Evolutionary conservation across 805 yeast species (phyloP), one percentile per base, ranked within the genome.

Genomic region (Wickerhamiella bombiphila): DNA sequence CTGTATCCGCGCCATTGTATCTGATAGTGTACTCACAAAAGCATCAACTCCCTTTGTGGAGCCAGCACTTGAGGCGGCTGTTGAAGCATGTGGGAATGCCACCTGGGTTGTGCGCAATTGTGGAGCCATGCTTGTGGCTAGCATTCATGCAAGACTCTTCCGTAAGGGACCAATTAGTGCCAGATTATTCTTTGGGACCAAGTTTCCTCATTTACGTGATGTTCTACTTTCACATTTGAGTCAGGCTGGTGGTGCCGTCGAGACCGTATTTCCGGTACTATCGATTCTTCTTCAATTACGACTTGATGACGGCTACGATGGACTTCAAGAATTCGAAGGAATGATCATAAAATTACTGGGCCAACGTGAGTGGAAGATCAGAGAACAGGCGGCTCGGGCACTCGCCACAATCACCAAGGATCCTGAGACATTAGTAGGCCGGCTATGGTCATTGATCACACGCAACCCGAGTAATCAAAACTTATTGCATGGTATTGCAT

Each of bases 51-150:
- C 58, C 3, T 75, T 63, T 51, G 63, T 76, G 6, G 75, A 75
- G 40, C 56, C 59, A 8, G 78, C 80, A 0, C 58, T 88, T 20
- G 64, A 65, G 19, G 54, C 81, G 16, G 65, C 93, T 0, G 63
- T 91, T 31, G 49, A 58, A 2, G 67, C 74, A 25, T 82, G 88
- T 56, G 65, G 70, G 1, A 72, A 80, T 2, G 60, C 66, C 2
- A 63, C 74, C 18, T 88, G 97, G 97, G 74, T 94, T 0, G 68
- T 88, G 20, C 67, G 94, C 52, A 88, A 88, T 54, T 82, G 96
- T 56, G 83, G 94, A 0, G 79, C 86, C 15, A 91, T 88, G 97
- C 64, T 88, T 29, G 88, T 85, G 54, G 76, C 93, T 1, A 75
- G 94, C 0, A 57, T 88, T 30, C 91, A 82, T 50, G 78, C 76